Base-by-base conservation (phyloP, 805 yeast genomes). In the Sungouiella blattae region DNA sequence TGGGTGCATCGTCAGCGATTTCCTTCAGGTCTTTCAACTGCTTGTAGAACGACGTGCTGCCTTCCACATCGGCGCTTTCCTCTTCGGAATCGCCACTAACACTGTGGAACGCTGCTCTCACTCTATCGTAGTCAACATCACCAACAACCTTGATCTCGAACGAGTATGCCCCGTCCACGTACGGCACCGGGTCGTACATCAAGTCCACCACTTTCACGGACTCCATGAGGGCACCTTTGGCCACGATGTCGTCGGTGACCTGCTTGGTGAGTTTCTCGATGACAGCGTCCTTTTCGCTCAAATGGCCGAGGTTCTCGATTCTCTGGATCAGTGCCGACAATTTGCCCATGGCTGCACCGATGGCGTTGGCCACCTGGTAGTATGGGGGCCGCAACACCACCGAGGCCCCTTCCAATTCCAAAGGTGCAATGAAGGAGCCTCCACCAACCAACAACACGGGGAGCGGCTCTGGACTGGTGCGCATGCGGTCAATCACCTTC, bases 261-360 rank as follows among this genome's bases (percentile, higher is more conserved):
- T 28, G 21, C 14, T 18, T 35, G 31, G 24, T 56, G 44, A 23
- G 53, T 28, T 11, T 50, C 43, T n/a, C 40, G 12, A 43, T 13
- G 18, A 43, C 36, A 9, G 21, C 28, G 18, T 47, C 46, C 8
- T 33, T 30, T 16, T 42, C 43, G 18, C 38, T 16, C n/a, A n/a
- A n/a, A 20, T 47, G 49, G 18, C 35, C 25, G n/a, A 46, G 40
- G 28, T 14, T 18, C 25, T 42, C 50, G 14, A 60, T 48, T 7
- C 28, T 32, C n/a, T 45, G 47, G 6, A 54, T 40, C n/a, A 50
- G 51, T 6, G 61, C 50, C 17, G 73, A 63, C 4, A 71, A 53
- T 40, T 69, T 69, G 15, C 71, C 73, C 52, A 69, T 48, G 4
- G 75, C 75, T 18, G 76, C 74, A 29, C 75, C 76, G 35, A 72